Conservation (phyloP, 1,284 basidiomycete genomes). For the Cutaneotrichosporon sp. region DNA sequence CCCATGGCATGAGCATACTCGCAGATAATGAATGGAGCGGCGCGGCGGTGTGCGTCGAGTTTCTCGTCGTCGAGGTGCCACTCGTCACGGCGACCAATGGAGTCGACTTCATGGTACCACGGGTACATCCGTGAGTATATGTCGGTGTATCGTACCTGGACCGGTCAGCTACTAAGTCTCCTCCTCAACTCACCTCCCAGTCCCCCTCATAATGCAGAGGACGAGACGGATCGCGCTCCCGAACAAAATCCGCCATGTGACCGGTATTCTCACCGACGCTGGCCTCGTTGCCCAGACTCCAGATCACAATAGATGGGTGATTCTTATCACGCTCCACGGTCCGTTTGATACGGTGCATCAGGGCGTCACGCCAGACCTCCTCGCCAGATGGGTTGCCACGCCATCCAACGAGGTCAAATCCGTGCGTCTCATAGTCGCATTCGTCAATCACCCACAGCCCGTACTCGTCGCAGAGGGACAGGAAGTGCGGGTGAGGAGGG, state of each 20-base stretch:
- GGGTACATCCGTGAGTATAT: conserved; percentile 28
- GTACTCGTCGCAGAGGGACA: conserved; percentile 29
- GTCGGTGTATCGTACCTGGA: conserved; percentile 12
- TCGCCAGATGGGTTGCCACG: conserved; percentile 17
- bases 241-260: conserved; percentile 20
- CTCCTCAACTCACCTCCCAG: conserved; percentile 8
- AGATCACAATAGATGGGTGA: conserved; percentile 26
- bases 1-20: conserved; percentile 32
- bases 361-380: conserved; percentile 12
- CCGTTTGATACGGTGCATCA: conserved; percentile 20
- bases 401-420: conserved; percentile 21
- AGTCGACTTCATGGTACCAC: conserved; percentile 15
- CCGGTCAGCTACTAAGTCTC: too few species aligned
- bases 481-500: conserved; percentile 24
- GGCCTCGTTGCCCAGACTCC: conserved; percentile 30
- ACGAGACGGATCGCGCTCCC: conserved; percentile 19
- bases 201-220: conserved; percentile 30
- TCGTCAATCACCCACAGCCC: conserved; percentile 31
- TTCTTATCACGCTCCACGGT: conserved; percentile 31
- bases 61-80: conserved; percentile 4
- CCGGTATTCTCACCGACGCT: conserved; percentile 23
- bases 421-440: conserved; percentile 28
- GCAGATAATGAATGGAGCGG: conserved; percentile 21
- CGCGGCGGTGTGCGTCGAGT: conserved; percentile 8
- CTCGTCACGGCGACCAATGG: conserved; percentile 13